Base-by-base conservation (phyloP, 495 filamentous ascomycete genomes). In the Annulohypoxylon moriforme region DNA sequence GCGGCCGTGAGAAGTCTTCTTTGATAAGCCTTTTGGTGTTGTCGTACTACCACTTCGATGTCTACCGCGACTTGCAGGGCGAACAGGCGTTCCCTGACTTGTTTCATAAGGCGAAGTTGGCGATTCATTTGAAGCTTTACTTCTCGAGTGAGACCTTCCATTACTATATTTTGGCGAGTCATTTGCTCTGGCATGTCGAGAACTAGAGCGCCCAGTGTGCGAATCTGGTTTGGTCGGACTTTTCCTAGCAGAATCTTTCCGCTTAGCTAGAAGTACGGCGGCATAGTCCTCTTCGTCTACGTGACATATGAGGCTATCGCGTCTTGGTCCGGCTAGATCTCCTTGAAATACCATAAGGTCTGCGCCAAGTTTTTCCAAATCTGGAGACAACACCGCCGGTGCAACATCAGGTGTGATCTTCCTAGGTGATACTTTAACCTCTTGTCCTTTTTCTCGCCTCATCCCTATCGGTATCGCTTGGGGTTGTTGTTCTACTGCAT, bases 301-400 rank as follows among this genome's bases (percentile, higher is more conserved):
- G 33, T 73, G 65, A 38, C 71, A 73, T 34, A 73, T 61, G 22
- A 73, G 66, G 31, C 65, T 69, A 29, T 73, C 71, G 4, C 71
- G 71, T 42, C 65, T 61, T 20, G 49, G 38, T 7, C 71, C 59
- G 18, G 66, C 61, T 16, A 57, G 10, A 8, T 60, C 71, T 20
- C 65, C 61, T 59, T 73, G 46, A 27, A 73, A 73, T 34, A 73
- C 60, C 64, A 73, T 69, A 1, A 73, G 66, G n/a, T 73, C 71
- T 38, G 71, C 66, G 16, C 61, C 71, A 13, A 73, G 36, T 60
- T 53, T 73, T 52, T 73, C 71, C 29, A 73, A 36, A 47, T 73
- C 60, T 10, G 71, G 71, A 33, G 61, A 56, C 14, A 61, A 11
- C 18, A 25, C 27, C 14, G 29, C 34, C 0, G 56, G 34, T 38